Evolutionary conservation across 306 rosid genomes (phyloP).

Genomic region (Dalbergia oliveri): DNA sequence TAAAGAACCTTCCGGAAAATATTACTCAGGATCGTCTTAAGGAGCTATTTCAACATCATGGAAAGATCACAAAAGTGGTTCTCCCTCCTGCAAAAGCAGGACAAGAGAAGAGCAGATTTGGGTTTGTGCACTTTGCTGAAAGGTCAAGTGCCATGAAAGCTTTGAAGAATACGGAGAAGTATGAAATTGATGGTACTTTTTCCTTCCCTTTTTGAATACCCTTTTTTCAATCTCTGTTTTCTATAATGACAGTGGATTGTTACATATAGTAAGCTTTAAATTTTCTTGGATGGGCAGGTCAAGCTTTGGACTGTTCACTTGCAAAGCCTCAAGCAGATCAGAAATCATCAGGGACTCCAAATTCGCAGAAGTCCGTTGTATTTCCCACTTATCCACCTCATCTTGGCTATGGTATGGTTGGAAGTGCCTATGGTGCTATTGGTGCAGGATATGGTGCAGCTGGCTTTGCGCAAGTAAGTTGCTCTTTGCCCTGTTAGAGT

Average conservation of each 20-base stretch:
- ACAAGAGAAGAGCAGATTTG: slow-evolving; percentile 72
- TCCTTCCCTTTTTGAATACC: slow-evolving; percentile 27
- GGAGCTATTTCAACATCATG: slow-evolving; percentile 68
- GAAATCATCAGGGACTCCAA: slow-evolving; percentile 57
- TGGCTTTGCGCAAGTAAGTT: slow-evolving; percentile 73
- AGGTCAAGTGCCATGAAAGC: slow-evolving; percentile 76
- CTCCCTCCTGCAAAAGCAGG: slow-evolving; percentile 79
- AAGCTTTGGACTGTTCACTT: slow-evolving; percentile 73
- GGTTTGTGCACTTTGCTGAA: slow-evolving; percentile 80
- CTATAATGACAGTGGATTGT: slow-evolving; percentile 10
- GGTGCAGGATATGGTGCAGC: slow-evolving; percentile 70
- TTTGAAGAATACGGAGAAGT: slow-evolving; percentile 67
- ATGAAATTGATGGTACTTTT: slow-evolving; percentile 71
- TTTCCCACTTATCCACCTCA: slow-evolving; percentile 69
- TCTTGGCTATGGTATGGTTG: slow-evolving; percentile 66
- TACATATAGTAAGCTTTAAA: slow-evolving; percentile 17
- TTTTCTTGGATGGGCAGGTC: slow-evolving; percentile 58
- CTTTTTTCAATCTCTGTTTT: background rate
- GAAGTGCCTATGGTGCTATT: slow-evolving; percentile 61
- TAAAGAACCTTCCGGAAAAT: slow-evolving; percentile 74
- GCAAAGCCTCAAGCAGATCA: slow-evolving; percentile 78
- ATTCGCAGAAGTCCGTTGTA: slow-evolving; percentile 50
- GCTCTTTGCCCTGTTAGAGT: slow-evolving; percentile 7
- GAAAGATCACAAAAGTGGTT: slow-evolving; percentile 78
- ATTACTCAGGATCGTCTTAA: slow-evolving; percentile 64